Percentiles rank a stretch among this genome's conserved stretches.
These are phyloP conservation scores for Zygosaccharomyces bisporus DNA, from an alignment of 805 yeast species.

Conservation along the genomic window DNA sequence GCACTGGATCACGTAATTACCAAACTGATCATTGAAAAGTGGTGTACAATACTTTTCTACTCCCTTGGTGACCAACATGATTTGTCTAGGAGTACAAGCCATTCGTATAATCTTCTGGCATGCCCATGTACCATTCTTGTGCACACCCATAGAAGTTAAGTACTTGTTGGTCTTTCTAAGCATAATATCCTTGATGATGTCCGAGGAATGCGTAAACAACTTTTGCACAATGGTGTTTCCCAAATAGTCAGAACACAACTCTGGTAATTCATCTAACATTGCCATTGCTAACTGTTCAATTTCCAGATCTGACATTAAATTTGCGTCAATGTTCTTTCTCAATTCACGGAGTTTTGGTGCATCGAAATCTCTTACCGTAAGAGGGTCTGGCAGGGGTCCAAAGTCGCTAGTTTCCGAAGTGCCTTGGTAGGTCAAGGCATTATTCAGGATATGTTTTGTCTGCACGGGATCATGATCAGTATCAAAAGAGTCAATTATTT, in stretches of 20 bases:
- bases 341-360: conserved; percentile 85
- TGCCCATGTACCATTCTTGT: conserved; percentile 99
- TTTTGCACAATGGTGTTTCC: conserved; percentile 97
- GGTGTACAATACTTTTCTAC: conserved; percentile 79
- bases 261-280: conserved; percentile 86
- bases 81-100: conserved; percentile 59
- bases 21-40: conserved; percentile 90
- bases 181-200: conserved; percentile 74
- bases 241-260: conserved; percentile 83
- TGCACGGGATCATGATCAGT: conserved; percentile 25
- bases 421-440: conserved; percentile 44
- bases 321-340: conserved; percentile 65
- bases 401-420: conserved; percentile 47
- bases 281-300: conserved; percentile 78
- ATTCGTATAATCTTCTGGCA: conserved; percentile 90
- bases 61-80: conserved; percentile 60
- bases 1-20: conserved; percentile 93
- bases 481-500: conserved; percentile 26
- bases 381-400: conserved; percentile 76
- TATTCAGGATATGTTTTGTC: conserved; percentile 44
- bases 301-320: conserved; percentile 51
- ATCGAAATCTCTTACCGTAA: conserved; percentile 66
- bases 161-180: conserved; percentile 71
- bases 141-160: conserved; percentile 88
- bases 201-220: conserved; percentile 67